Conservation (phyloP, 2,329 filamentous ascomycete species). For the Ophiostoma himal-ulmi region DNA sequence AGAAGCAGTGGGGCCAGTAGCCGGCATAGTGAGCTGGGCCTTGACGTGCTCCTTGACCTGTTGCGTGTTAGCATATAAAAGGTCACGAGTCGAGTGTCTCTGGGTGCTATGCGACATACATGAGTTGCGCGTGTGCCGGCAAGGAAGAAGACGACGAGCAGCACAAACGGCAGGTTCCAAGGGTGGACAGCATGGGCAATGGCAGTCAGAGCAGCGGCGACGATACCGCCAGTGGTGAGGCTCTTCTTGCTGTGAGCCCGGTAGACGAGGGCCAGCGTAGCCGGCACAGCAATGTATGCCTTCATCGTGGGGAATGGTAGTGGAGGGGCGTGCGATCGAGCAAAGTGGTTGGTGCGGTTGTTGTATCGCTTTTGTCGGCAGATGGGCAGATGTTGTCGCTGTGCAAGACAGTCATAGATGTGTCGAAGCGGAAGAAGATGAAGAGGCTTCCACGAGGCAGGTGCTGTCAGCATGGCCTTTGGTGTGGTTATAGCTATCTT, state of each 20-base stretch:
- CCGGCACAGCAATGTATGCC: slow-evolving; percentile 51
- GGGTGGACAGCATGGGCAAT: slow-evolving; percentile 82
- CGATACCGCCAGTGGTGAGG: slow-evolving; percentile 69
- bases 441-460: neutral
- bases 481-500: slow-evolving; percentile 1
- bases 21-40: slow-evolving; percentile 69
- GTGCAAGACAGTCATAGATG: neutral
- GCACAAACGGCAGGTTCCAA: slow-evolving; percentile 82
- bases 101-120: neutral
- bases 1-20: slow-evolving; percentile 53
- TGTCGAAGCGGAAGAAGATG: neutral
- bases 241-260: slow-evolving; percentile 67
- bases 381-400: neutral
- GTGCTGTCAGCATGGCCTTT: slow-evolving; percentile 11
- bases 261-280: slow-evolving; percentile 55
- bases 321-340: neutral
- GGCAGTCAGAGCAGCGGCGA: slow-evolving; percentile 67
- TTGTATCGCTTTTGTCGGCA: neutral
- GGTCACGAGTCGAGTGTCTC: too few relatives aligned
- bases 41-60: slow-evolving; percentile 86
- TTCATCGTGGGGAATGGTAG: slow-evolving; percentile 43
- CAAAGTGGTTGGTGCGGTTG: neutral
- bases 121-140: slow-evolving; percentile 71
- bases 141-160: slow-evolving; percentile 80
- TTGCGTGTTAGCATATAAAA: slow-evolving; percentile 30